These are phyloP conservation scores for Tuber umbilicatum DNA, from an alignment of 495 filamentous ascomycete genomes.

Conservation along the genomic window DNA sequence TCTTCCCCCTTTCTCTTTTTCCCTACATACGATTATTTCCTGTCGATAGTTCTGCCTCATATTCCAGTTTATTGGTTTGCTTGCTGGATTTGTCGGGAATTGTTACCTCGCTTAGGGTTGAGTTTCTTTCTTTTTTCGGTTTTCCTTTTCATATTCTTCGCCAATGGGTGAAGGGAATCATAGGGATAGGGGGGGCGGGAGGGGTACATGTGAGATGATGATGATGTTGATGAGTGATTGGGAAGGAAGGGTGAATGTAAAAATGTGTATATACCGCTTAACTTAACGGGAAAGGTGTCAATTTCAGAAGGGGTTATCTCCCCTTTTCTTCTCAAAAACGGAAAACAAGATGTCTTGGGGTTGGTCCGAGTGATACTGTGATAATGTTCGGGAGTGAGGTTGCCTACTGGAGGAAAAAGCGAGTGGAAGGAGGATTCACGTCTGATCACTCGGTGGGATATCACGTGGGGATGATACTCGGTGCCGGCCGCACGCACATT, in stretches of 20 bases:
- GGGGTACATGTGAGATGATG: slow-evolving; percentile 58
- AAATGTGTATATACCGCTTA: slow-evolving; percentile 6
- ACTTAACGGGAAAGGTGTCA: slow-evolving; percentile 11
- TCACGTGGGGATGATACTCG: neutral
- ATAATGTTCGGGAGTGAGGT: neutral
- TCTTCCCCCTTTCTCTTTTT: neutral
- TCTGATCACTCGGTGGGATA: neutral
- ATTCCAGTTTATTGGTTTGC: neutral
- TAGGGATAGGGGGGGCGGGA: slow-evolving; percentile 48
- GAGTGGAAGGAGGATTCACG: neutral
- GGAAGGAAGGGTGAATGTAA: neutral
- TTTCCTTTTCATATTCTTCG: slow-evolving; percentile 9
- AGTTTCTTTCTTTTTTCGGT: neutral
- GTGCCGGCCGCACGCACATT: neutral
- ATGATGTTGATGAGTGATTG: slow-evolving; percentile 39
- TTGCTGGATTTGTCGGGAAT: neutral
- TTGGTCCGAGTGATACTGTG: neutral
- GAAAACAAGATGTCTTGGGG: neutral
- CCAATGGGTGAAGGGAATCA: slow-evolving; percentile 6
- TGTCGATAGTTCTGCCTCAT: neutral
- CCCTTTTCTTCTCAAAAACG: slow-evolving; percentile 2
- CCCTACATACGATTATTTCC: neutral
- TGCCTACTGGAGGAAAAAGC: neutral
- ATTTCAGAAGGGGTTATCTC: slow-evolving; percentile 6
- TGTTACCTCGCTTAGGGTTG: neutral